phyloP scores from a whole-genome alignment of 192 early-diverging fungal species.

The Gonapodya prolifera region DNA sequence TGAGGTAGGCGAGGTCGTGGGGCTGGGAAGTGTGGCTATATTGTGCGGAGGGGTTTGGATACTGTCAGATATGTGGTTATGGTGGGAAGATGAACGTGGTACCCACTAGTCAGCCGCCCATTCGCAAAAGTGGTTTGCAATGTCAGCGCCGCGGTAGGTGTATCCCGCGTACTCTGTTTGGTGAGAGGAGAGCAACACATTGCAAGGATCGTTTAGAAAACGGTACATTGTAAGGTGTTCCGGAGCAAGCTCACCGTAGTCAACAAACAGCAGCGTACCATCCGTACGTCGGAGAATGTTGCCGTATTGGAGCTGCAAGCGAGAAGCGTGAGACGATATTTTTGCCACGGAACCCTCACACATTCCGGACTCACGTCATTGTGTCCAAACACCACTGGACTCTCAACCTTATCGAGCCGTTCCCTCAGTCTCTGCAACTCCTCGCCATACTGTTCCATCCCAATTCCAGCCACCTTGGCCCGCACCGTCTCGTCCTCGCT shows the following conservation, averaged over 20 bases:
- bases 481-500: neutral
- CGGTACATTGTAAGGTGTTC: no score
- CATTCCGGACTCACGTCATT: slow-evolving; percentile 45
- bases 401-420: slow-evolving; percentile 20
- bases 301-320: slow-evolving; percentile 60
- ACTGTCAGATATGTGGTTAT: no score
- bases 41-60: neutral
- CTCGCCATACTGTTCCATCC: neutral
- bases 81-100: neutral
- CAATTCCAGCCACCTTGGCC: neutral
- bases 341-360: neutral
- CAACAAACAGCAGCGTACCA: slow-evolving; percentile 52
- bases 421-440: slow-evolving; percentile 31
- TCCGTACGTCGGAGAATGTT: slow-evolving; percentile 61
- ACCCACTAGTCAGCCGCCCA: slow-evolving; percentile 62
- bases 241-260: slow-evolving; percentile 48
- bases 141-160: slow-evolving; percentile 64
- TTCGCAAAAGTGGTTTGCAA: slow-evolving; percentile 77
- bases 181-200: no score
- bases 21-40: slow-evolving; percentile 27
- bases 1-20: slow-evolving; percentile 22
- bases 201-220: no score
- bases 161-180: slow-evolving; percentile 66
- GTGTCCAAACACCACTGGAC: slow-evolving; percentile 77
- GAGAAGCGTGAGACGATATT: neutral